These are phyloP conservation scores for Endotrypanum monterogeii DNA, from an alignment of 208 protist species.

Conservation along the genomic window DNA sequence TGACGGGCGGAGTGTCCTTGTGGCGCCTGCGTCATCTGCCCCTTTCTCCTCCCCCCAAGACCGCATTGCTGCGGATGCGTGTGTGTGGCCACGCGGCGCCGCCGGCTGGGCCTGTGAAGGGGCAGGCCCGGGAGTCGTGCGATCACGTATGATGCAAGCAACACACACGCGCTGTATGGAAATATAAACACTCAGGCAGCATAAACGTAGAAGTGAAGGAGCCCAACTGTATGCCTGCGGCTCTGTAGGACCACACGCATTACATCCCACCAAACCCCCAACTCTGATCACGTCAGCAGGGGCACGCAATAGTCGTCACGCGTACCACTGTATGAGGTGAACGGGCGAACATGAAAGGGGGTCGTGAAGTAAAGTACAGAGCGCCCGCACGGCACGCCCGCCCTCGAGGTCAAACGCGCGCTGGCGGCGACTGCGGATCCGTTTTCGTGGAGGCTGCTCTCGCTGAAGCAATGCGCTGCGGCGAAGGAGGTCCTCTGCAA, in stretches of 20 bases:
- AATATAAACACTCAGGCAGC: too few species aligned
- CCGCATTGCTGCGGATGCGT: neutral
- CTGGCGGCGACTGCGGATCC: constrained; percentile 21
- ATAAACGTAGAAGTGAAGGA: neutral
- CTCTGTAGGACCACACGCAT: neutral
- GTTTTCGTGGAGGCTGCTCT: constrained; percentile 9
- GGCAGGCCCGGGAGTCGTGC: too few species aligned
- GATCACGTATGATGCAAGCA: too few species aligned
- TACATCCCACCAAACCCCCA: neutral
- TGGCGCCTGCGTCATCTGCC: too few species aligned
- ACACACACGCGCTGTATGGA: too few species aligned
- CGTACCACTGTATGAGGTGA: constrained; percentile 28
- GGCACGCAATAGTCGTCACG: neutral
- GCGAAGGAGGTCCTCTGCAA: constrained; percentile 13
- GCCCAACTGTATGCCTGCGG: neutral
- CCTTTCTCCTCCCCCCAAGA: too few species aligned
- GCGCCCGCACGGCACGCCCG: constrained; percentile 13
- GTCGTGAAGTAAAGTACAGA: constrained; percentile 21
- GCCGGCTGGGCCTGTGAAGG: neutral
- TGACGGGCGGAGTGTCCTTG: too few species aligned
- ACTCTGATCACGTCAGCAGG: neutral
- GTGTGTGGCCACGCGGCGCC: neutral
- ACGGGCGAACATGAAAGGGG: constrained; percentile 20
- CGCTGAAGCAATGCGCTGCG: constrained; percentile 17
- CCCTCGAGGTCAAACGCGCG: constrained; percentile 24